Evolutionary conservation across 23 red algal genomes (phyloP), one percentile per base, ranked within the genome.

Genomic region (Gracilariopsis chorda): DNA sequence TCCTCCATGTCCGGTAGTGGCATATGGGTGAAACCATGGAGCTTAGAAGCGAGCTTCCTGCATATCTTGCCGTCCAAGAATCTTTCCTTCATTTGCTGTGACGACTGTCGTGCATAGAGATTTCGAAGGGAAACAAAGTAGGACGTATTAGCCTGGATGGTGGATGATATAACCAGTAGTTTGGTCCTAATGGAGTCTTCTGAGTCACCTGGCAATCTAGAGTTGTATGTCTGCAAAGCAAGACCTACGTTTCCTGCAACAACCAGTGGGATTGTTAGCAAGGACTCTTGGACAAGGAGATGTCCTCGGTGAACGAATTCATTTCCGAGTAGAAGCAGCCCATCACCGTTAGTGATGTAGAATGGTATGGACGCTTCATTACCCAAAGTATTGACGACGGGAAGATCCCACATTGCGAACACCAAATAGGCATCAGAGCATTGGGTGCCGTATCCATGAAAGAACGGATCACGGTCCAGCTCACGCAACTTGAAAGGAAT

Each of bases 141-240:
- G 7, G 75, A 42, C 25, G 25, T 48, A 30, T 35, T 52, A 29
- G 75, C 48, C 23, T 40, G 9, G 55, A 7, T 51, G 3, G 48
- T 80, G n/a, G 75, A 80, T 52, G 75, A 42, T n/a, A 80, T 47
- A 27, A 80, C 42, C 41, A 80, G 55, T 7, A 80, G 75, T 35
- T 80, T 10, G 20, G 75, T 80, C 21, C 75, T 25, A 55, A 52
- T 53, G 42, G 24, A 7, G 23, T 80, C 75, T 28, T 40, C 48
- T n/a, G 75, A 51, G 25, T 40, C 48, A 9, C 43, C 11, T 4
- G 75, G 75, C 46, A 52, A 10, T 32, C 7, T 51, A 7, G 48
- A 80, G 21, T 11, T 80, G 21, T 57, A 20, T 10, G 42, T 10
- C 19, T 1, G 12, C 25, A 44, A 13, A 42, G 32, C 40, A 25